Evolutionary conservation across 2,329 filamentous ascomycete genomes (phyloP).

Genomic region (Cryphonectria japonica): DNA sequence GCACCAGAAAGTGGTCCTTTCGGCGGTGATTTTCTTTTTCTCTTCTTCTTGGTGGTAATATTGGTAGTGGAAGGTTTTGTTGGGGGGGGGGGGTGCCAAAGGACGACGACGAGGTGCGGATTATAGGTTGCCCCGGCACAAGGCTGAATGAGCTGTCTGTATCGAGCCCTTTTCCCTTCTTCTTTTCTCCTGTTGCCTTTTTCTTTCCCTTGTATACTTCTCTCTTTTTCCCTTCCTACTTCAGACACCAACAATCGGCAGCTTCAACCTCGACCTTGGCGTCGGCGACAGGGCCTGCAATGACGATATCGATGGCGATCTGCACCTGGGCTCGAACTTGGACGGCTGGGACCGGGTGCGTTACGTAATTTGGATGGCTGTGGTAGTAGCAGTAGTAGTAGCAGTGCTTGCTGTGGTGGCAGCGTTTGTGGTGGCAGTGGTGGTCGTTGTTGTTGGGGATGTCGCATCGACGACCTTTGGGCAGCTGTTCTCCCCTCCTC

Average conservation of each 20-base stretch:
- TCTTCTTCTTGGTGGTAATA: neutral
- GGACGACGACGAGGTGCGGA: neutral
- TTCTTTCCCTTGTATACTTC: neutral
- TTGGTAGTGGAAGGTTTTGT: neutral
- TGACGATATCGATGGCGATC: neutral
- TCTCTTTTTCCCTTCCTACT: neutral
- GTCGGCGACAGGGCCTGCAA: neutral
- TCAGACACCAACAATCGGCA: neutral
- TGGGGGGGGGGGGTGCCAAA: neutral
- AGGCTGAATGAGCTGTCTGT: neutral
- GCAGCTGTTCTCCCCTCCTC: neutral
- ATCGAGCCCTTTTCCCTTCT: neutral
- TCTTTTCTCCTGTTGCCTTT: no score
- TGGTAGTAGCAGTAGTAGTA: neutral
- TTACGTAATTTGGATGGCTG: slow-evolving; percentile 1
- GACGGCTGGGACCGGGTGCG: neutral
- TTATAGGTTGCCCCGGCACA: neutral
- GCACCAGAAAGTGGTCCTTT: neutral
- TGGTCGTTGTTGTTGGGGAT: neutral
- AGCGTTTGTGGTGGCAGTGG: neutral
- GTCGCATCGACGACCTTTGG: neutral
- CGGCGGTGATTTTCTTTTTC: neutral
- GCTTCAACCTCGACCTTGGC: neutral
- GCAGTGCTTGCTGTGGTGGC: no score
- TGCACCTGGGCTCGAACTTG: neutral